These are phyloP conservation scores for Eudorina sp. DNA, from an alignment of 139 green algal species.

Conservation along the genomic window DNA sequence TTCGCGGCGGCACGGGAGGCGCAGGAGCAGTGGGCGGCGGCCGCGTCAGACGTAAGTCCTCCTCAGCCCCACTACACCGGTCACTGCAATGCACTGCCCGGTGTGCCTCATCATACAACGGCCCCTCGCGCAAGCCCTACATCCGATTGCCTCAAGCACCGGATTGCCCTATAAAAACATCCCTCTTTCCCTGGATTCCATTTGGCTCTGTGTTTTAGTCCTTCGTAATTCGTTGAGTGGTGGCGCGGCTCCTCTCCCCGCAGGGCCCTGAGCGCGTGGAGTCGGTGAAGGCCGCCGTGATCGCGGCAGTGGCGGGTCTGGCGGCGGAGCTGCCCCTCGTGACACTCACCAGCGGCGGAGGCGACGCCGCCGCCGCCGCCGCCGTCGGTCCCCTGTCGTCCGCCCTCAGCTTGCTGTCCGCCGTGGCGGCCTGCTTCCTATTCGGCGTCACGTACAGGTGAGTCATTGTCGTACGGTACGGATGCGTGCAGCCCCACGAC, in stretches of 20 bases:
- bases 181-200: too few species aligned
- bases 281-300: slow-evolving; percentile 71
- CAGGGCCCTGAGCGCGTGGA: slow-evolving; percentile 73
- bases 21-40: slow-evolving; percentile 21
- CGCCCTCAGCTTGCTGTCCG: slow-evolving; percentile 45
- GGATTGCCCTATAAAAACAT: too few species aligned
- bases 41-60: slow-evolving; percentile 24
- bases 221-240: too few species aligned
- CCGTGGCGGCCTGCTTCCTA: slow-evolving; percentile 60
- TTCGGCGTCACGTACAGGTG: slow-evolving; percentile 79
- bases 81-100: too few species aligned
- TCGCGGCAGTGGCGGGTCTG: slow-evolving; percentile 62
- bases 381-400: neutral
- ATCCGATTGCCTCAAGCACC: too few species aligned
- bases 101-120: too few species aligned
- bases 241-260: neutral
- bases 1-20: slow-evolving; percentile 36
- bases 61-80: neutral
- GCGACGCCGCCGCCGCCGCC: neutral
- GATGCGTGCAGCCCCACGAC: neutral
- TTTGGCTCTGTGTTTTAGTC: too few species aligned
- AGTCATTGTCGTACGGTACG: neutral
- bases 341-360: slow-evolving; percentile 13
- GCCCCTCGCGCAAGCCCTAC: too few species aligned
- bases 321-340: slow-evolving; percentile 64